Conservation (phyloP, 305 asterid species). For the Fraxinus sp. region DNA sequence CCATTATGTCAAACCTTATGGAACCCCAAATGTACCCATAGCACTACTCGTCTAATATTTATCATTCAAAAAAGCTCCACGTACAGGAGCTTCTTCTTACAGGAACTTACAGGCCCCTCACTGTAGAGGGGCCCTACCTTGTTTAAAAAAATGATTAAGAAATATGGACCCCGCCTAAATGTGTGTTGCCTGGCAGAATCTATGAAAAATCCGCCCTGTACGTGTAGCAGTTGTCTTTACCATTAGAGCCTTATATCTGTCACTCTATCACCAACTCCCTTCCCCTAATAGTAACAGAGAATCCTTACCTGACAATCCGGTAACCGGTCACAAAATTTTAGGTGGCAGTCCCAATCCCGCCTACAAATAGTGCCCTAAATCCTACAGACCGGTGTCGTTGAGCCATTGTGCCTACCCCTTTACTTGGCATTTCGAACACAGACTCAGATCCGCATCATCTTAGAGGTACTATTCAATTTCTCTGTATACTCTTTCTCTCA, state of each 20-base stretch:
- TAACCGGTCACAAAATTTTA: constrained; percentile 19
- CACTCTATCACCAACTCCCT: neutral
- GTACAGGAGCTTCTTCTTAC: too few species aligned
- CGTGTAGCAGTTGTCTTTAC: too few species aligned
- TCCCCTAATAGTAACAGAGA: neutral
- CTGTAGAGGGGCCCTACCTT: too few species aligned
- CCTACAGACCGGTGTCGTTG: neutral
- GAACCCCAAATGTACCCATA: too few species aligned
- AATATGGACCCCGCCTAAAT: too few species aligned
- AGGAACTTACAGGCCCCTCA: too few species aligned
- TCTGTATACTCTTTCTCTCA: neutral
- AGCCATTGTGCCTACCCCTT: neutral
- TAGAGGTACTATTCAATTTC: neutral
- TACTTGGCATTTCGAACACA: neutral
- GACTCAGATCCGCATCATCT: constrained; percentile 26
- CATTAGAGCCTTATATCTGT: neutral
- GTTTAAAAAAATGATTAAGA: too few species aligned
- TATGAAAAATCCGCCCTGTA: too few species aligned
- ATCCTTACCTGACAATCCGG: constrained; percentile 13
- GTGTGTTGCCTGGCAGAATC: too few species aligned
- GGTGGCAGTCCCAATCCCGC: neutral
- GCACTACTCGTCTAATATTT: too few species aligned
- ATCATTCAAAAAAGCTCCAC: too few species aligned
- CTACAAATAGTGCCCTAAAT: constrained; percentile 14
- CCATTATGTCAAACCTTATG: too few species aligned